Conservation (phyloP, 2,329 filamentous ascomycete species). For the Keithomyces neogunnii region DNA sequence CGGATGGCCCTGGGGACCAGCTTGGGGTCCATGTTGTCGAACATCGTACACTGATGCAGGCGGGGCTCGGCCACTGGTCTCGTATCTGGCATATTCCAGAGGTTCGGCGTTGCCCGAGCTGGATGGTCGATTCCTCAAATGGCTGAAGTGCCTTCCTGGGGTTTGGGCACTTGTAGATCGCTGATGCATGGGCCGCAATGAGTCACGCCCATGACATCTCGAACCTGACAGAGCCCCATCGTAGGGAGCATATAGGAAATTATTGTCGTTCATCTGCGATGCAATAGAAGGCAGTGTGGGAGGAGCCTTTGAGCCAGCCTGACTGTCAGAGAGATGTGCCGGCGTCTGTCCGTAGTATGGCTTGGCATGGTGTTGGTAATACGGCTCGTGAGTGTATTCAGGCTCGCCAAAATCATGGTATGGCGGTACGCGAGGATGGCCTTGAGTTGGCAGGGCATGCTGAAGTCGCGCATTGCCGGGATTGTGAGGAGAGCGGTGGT, state of each 20-base stretch:
- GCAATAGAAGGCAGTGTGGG: constrained; percentile 17
- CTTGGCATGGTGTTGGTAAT: neutral
- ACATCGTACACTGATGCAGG: constrained; percentile 4
- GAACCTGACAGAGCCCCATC: neutral
- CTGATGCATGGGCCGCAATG: constrained; percentile 13
- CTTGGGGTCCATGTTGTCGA: constrained; percentile 5
- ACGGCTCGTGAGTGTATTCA: neutral
- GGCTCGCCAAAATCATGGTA: neutral
- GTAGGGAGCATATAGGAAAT: neutral
- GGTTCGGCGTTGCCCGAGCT: constrained; percentile 11
- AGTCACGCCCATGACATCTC: constrained; percentile 1
- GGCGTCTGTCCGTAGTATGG: neutral
- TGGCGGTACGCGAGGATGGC: constrained; percentile 3
- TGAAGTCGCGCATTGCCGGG: neutral
- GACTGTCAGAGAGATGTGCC: neutral
- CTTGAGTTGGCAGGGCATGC: neutral
- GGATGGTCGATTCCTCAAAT: constrained; percentile 9
- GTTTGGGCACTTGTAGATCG: constrained; percentile 15
- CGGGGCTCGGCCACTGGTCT: neutral
- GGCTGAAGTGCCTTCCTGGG: constrained; percentile 7
- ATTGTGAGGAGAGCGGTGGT: constrained; percentile 5
- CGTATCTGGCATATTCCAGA: neutral
- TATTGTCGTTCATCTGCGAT: constrained; percentile 10
- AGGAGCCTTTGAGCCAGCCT: constrained; percentile 3
- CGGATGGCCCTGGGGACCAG: neutral